Evolutionary conservation across 805 yeast genomes (phyloP), one percentile per base, ranked within the genome.

Genomic region (Ogataea pini): DNA sequence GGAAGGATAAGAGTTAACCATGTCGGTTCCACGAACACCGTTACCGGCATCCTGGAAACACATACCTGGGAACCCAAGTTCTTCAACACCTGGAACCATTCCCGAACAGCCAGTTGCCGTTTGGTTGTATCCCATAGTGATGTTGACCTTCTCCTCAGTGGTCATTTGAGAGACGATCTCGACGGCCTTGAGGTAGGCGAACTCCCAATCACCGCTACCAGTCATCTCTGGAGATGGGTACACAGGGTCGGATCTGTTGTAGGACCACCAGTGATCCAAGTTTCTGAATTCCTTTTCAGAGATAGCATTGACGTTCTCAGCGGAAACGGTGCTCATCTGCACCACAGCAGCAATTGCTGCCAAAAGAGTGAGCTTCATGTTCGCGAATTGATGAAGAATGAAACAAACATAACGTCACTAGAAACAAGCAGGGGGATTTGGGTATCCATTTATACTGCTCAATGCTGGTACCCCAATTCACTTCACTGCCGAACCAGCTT

Each of bases 1-100:
- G 2, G 82, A 74, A 1, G 86, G 85, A 49, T 76, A 82, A 31
- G 73, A 72, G 1, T 85, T 77, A 24, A 74, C 76, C 55, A 75
- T 75, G 57, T 81, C 86, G 6, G 85, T 75, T 46, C 71, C 72
- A 48, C 84, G 67, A 16, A 81, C 79, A 8, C 86, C 86, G 51
- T 76, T 73, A 5, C 85, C 84, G 4, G 84, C 85, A 64, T 82
- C 85, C 55, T 81, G 85, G 24, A 80, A 68, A 55, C 86, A 82
- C 12, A 82, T 61, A 8, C 77, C 71, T 3, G 80, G 79, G 32
- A 49, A 51, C 8, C 85, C 86, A 28, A 79, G 71, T 59, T 85
- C 78, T 2, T 82, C 82, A 5, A 84, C 85, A 24, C 79, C 71
- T 1, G 81, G 81, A 79, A 83, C 80, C 16, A 83, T 83, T 12